Evolutionary conservation across 106 monocot species (phyloP), one percentile per base, ranked within the genome.

Genomic region (Posidonia australis): DNA sequence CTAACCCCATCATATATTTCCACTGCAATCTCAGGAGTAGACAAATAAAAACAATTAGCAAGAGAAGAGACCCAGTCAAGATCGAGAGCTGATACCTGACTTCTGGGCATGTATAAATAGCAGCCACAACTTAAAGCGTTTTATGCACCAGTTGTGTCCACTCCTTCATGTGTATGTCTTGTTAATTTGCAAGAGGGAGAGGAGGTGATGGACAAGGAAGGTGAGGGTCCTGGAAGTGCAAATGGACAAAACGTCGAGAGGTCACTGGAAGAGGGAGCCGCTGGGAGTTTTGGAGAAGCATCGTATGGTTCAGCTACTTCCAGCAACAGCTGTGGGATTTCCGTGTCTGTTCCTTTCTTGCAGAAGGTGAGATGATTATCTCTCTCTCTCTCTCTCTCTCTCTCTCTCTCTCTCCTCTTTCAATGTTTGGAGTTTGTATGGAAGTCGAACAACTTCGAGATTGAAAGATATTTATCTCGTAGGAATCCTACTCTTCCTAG

Each of bases 201-300:
- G 36, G 36, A 25, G 54, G 68, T 52, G 54, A 18, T 55, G 54
- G 60, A 43, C 30, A 52, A 19, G 67, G 72, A n/a, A 46, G 65
- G 73, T 43, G 67, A 28, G 0, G 36, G 36, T 54, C 53, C 53
- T 54, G 53, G 14, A 54, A 19, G 13, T 20, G 53, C n/a, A 54
- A 61, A 77, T 70, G 81, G 65, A 16, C 54, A 24, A 3, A 43
- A 24, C 25, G 25, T 46, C 11, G 77, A 67, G 45, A 68, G 59
- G 48, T 44, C 68, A 1, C 53, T 79, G 76, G 79, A 79, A 60
- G 79, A 83, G 49, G 78, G 83, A 36, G 31, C 7, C 70, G 60
- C 13, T 4, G 65, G 13, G 20, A 45, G 12, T 13, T 44, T 4
- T 10, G 44, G 44, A 51, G 65, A 51, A 5, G 26, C 6, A 27